phyloP scores from a whole-genome alignment of 2,329 filamentous ascomycete genomes.

The Hypomyces perniciosus region DNA sequence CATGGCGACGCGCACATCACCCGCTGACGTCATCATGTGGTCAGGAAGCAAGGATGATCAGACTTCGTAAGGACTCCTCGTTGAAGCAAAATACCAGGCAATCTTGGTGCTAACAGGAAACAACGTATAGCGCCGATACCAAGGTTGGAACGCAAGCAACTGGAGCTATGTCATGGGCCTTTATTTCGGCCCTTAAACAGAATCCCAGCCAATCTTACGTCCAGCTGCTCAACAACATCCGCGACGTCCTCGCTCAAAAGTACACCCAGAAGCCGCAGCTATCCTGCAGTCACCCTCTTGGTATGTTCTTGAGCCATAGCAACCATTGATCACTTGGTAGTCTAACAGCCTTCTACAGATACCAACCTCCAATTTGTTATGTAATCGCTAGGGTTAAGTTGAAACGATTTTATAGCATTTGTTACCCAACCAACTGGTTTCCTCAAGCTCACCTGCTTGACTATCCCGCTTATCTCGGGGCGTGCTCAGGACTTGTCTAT shows the following conservation, averaged over 20 bases:
- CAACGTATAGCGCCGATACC: slow-evolving; percentile 67
- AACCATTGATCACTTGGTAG: background rate
- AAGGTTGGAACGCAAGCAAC: slow-evolving; percentile 84
- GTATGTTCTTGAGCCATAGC: slow-evolving; percentile 49
- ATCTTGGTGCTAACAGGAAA: slow-evolving; percentile 17
- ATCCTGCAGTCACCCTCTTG: slow-evolving; percentile 90
- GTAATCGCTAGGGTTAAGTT: slow-evolving; percentile 30
- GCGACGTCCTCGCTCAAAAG: slow-evolving; percentile 78
- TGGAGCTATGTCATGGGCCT: slow-evolving; percentile 97
- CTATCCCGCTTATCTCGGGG: too few relatives aligned
- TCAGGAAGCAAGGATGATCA: slow-evolving; percentile 94
- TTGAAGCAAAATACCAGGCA: background rate
- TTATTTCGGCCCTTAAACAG: slow-evolving; percentile 84
- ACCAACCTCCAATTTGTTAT: slow-evolving; percentile 63
- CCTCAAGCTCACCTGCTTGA: too few relatives aligned
- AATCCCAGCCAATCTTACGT: slow-evolving; percentile 96
- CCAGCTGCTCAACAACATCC: slow-evolving; percentile 89
- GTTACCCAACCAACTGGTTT: background rate
- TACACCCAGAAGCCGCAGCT: slow-evolving; percentile 95
- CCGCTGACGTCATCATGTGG: slow-evolving; percentile 97
- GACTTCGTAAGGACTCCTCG: slow-evolving; percentile 55
- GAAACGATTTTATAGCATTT: background rate
- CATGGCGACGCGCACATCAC: slow-evolving; percentile 82
- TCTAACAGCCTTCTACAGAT: slow-evolving; percentile 37
- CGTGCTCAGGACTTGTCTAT: too few relatives aligned